Evolutionary conservation across 805 yeast species (phyloP), one percentile per base, ranked within the genome.

Genomic region (Nakazawaea populi): DNA sequence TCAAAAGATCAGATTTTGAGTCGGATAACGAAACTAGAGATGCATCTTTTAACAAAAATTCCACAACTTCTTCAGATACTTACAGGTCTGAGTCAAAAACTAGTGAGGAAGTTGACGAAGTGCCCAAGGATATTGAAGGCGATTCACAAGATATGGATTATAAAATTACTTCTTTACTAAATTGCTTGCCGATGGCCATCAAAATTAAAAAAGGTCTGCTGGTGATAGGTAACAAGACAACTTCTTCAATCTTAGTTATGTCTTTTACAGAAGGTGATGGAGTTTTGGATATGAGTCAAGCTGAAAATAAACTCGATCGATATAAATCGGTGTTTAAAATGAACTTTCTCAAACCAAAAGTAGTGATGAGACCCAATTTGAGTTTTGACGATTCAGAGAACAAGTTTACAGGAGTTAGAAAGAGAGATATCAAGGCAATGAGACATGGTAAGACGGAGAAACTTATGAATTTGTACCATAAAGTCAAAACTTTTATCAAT

Each of bases 201-300:
- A 66, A 70, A 6, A 70, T 88, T 10, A 76, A 72, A 43, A 84
- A 79, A 51, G 89, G 92, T 1, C 85, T 96, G 0, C 46, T 89
- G 30, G 85, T 89, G 1, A 60, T 89, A 24, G 99, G 99, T 7
- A 92, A 91, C 64, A 73, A 76, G 53, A 75, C 80, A 12, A 89
- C 97, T 0, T 84, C 94, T 1, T 80, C 91, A 1, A 67, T 94
- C 9, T 55, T 87, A 42, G 82, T 89, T 3, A 70, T 77, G 4
- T 82, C 89, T 7, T 85, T 75, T 58, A 71, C 76, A 5, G 62
- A 72, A 1, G 81, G 81, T 1, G 67, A 67, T 11, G 90, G 89
- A 0, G 50, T 72, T 0, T 52, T 85, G 1, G 97, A 91, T 64
- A 70, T 79, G 9, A 64, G 72, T 3, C 67, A 67, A 11, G 65